Conservation (phyloP, 208 protist species). For the Acanthamoeba lenticulata region DNA sequence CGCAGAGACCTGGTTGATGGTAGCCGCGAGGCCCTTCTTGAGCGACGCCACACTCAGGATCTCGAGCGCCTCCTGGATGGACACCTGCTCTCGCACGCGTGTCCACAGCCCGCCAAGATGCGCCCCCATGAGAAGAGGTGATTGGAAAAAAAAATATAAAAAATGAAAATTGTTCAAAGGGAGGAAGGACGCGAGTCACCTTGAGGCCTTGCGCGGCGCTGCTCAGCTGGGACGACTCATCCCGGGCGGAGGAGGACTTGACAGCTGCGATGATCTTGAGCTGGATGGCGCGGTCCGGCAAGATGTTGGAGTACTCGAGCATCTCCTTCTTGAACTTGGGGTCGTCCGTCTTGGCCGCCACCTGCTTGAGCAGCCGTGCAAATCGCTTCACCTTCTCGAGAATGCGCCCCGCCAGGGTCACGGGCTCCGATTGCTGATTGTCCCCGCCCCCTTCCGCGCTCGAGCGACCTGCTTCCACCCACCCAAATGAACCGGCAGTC, state of each 20-base stretch:
- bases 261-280: constrained; percentile 48
- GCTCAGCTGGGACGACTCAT: background rate
- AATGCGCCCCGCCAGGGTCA: background rate
- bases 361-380: constrained; percentile 10
- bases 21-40: constrained; percentile 38
- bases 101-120: background rate
- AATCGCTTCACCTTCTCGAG: constrained; percentile 37
- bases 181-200: background rate
- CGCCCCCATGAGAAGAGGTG: no score
- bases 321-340: constrained; percentile 33
- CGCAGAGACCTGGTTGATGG: constrained; percentile 48
- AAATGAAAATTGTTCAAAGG: no score
- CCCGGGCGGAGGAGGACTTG: background rate
- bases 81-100: background rate
- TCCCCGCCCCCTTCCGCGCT: no score
- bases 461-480: no score
- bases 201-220: constrained; percentile 13
- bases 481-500: no score
- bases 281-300: constrained; percentile 22
- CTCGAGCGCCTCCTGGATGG: constrained; percentile 24
- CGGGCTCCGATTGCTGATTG: background rate
- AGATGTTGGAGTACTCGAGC: constrained; percentile 17
- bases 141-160: no score
- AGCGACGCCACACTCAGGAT: constrained; percentile 9
- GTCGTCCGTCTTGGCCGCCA: constrained; percentile 45